These are phyloP conservation scores for Globisporangium recalcitrans DNA, from an alignment of 352 stramenopile genomes.

Conservation along the genomic window DNA sequence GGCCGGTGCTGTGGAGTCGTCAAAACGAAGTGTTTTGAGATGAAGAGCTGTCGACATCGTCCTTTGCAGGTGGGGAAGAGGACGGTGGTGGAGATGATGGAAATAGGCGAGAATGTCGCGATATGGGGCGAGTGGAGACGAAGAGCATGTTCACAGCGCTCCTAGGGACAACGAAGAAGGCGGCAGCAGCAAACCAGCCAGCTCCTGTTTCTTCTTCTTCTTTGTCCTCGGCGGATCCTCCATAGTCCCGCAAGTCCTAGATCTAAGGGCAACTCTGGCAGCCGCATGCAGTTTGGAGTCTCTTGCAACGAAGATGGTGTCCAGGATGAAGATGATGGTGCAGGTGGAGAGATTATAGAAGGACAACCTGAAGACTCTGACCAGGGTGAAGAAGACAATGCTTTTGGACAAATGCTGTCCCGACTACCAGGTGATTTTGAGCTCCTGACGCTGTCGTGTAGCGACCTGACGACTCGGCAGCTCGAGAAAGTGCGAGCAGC, in stretches of 20 bases:
- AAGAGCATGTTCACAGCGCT: slow-evolving; percentile 15
- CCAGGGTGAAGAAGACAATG: neutral
- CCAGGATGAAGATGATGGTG: neutral
- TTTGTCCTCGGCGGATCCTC: neutral
- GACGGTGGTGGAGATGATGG: neutral
- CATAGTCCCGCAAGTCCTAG: neutral
- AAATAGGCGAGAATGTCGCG: neutral
- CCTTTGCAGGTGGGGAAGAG: neutral
- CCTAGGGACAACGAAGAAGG: slow-evolving; percentile 2
- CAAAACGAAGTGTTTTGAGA: neutral
- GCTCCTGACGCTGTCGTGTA: slow-evolving; percentile 1
- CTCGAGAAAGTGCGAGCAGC: slow-evolving; percentile 10
- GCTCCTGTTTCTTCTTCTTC: neutral
- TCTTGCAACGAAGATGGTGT: neutral
- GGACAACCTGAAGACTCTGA: neutral
- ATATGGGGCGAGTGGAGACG: neutral
- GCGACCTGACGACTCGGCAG: neutral
- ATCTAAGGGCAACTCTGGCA: neutral
- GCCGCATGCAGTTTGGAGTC: neutral
- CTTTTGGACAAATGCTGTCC: slow-evolving; percentile 14
- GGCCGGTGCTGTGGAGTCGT: neutral
- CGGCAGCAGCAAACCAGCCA: too few relatives aligned
- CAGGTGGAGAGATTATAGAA: neutral
- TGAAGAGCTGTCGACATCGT: slow-evolving; percentile 12
- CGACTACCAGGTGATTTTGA: slow-evolving; percentile 2